phyloP scores from a whole-genome alignment of 139 green algal genomes.

The Yamagishiella unicocca region DNA sequence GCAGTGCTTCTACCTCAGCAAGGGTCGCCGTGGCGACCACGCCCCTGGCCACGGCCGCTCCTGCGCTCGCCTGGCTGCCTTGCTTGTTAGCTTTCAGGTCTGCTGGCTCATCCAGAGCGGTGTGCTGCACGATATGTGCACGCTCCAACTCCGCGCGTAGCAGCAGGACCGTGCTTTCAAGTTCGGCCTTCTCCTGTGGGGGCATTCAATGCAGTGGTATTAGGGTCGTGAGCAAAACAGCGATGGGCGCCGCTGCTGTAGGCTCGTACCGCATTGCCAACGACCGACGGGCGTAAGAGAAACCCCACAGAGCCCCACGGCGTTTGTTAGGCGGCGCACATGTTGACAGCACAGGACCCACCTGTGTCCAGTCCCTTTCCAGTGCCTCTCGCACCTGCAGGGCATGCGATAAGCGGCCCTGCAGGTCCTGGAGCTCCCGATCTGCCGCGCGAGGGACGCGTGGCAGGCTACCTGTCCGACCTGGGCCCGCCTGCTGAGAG shows the following conservation, averaged over 20 bases:
- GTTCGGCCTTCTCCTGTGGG: slow-evolving; percentile 17
- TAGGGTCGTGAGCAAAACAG: too few relatives aligned
- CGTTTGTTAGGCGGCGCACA: too few relatives aligned
- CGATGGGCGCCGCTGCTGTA: too few relatives aligned
- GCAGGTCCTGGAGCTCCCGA: neutral
- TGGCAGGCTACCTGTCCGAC: too few relatives aligned
- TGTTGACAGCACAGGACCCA: too few relatives aligned
- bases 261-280: too few relatives aligned
- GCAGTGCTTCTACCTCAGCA: neutral
- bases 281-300: too few relatives aligned
- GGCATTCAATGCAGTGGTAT: too few relatives aligned
- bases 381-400: neutral
- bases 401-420: neutral
- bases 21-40: neutral
- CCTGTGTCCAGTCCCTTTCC: neutral
- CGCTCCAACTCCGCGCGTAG: slow-evolving; percentile 11
- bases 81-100: too few relatives aligned
- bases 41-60: neutral
- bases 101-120: too few relatives aligned
- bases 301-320: too few relatives aligned
- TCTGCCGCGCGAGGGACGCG: neutral
- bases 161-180: neutral
- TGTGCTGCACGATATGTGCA: neutral
- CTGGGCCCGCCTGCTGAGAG: neutral
- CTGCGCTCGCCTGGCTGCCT: neutral